Evolutionary conservation across 768 basidiomycete genomes (phyloP).

Genomic region (Phaeotremella fagi): DNA sequence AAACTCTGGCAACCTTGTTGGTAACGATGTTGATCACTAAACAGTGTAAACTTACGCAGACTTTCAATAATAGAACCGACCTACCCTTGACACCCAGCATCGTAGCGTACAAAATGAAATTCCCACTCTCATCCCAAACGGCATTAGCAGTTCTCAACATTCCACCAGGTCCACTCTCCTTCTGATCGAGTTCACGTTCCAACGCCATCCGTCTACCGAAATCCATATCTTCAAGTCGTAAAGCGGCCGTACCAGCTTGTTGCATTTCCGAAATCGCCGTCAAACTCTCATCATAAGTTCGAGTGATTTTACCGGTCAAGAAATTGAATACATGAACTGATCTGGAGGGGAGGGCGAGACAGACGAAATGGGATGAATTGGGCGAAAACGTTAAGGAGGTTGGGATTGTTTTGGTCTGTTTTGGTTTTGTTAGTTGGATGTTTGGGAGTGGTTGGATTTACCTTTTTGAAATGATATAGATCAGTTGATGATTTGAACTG

Average conservation of each 20-base stretch:
- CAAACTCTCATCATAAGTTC: constrained; percentile 93
- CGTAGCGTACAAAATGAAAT: constrained; percentile 89
- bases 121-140: constrained; percentile 97
- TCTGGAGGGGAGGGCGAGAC: constrained; percentile 82
- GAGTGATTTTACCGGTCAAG: constrained; percentile 76
- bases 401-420: constrained; percentile 83
- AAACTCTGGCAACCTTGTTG: constrained; percentile 77
- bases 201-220: constrained; percentile 92
- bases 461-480: constrained; percentile 98
- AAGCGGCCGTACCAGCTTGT: constrained; percentile 89
- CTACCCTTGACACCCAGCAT: constrained; percentile 90
- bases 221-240: constrained; percentile 96
- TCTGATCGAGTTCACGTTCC: constrained; percentile 77
- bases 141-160: constrained; percentile 66
- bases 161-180: constrained; percentile 55
- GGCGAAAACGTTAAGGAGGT: constrained; percentile 90
- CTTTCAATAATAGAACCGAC: constrained; percentile 14
- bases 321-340: constrained; percentile 92
- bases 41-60: too few species aligned
- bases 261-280: constrained; percentile 96
- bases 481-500: constrained; percentile 85
- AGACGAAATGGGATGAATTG: constrained; percentile 80
- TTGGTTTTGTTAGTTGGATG: not conserved
- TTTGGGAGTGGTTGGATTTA: constrained; percentile 40
- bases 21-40: constrained; percentile 90